Conservation (phyloP, 768 basidiomycete genomes). For the Filobasidium wieringae region DNA sequence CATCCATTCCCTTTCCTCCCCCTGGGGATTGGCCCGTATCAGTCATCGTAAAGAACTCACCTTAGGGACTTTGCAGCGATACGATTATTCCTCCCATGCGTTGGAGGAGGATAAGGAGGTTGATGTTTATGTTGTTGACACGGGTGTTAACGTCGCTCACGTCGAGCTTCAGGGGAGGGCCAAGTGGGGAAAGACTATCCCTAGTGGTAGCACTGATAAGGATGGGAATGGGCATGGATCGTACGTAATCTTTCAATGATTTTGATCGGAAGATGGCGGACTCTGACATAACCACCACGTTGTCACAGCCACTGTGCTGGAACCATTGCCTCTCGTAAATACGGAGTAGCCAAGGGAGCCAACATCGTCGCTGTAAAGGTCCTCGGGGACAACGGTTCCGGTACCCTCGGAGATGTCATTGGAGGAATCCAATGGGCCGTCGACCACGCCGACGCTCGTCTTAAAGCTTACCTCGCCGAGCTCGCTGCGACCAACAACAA, state of each 20-base stretch:
- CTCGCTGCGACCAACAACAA: slow-evolving; percentile 61
- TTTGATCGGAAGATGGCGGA: too few species aligned
- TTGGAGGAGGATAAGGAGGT: slow-evolving; percentile 66
- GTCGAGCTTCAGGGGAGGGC: slow-evolving; percentile 63
- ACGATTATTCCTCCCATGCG: slow-evolving; percentile 51
- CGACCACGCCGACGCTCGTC: slow-evolving; percentile 45
- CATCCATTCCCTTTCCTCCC: slow-evolving; percentile 20
- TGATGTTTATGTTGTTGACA: slow-evolving; percentile 56
- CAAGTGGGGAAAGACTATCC: slow-evolving; percentile 84
- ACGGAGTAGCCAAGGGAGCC: slow-evolving; percentile 91
- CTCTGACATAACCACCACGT: too few species aligned
- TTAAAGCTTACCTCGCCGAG: slow-evolving; percentile 54
- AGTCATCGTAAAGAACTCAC: slow-evolving; percentile 68
- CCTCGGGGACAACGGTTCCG: slow-evolving; percentile 85
- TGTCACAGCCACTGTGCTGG: slow-evolving; percentile 96
- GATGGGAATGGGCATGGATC: slow-evolving; percentile 93
- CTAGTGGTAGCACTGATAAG: slow-evolving; percentile 64
- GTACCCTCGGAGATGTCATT: slow-evolving; percentile 88
- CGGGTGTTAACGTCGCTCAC: slow-evolving; percentile 66
- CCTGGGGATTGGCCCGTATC: slow-evolving; percentile 84
- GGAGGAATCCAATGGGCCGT: slow-evolving; percentile 78
- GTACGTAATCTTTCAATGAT: too few species aligned
- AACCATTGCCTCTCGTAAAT: slow-evolving; percentile 84
- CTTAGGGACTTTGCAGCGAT: slow-evolving; percentile 73
- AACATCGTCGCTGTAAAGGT: slow-evolving; percentile 44